phyloP scores from a whole-genome alignment of 208 protist species.

The Leishmania martiniquensis region DNA sequence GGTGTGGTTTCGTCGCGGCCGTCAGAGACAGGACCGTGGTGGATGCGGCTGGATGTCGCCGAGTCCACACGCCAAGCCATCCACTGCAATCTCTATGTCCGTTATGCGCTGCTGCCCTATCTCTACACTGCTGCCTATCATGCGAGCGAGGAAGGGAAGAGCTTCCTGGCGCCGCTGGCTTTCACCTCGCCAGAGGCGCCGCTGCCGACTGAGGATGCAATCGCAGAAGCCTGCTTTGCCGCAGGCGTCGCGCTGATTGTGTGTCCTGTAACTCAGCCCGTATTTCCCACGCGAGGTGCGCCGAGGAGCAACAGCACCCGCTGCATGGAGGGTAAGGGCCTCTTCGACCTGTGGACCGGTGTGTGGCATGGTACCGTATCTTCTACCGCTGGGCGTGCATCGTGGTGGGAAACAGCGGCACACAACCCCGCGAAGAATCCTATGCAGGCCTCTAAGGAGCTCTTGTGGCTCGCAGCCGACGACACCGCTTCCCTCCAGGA shows the following conservation, averaged over 20 bases:
- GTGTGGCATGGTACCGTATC: conserved; percentile 5
- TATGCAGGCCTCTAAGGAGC: not conserved
- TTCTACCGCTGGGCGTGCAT: not conserved
- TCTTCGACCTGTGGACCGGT: conserved; percentile 52
- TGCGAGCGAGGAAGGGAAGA: conserved; percentile 58
- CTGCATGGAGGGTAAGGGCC: not conserved
- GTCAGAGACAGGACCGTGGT: conserved; percentile 15
- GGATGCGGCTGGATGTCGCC: conserved; percentile 17
- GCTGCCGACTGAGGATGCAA: too few species aligned
- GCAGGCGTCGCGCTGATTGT: conserved; percentile 33
- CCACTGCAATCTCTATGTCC: conserved; percentile 27
- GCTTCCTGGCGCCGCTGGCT: conserved; percentile 87
- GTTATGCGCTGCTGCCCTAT: conserved; percentile 95
- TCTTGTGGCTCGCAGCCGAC: conserved; percentile 3
- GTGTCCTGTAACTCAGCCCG: conserved; percentile 32
- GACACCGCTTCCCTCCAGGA: not conserved
- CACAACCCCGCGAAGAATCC: not conserved
- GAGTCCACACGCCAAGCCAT: conserved; percentile 13
- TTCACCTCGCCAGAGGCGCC: conserved; percentile 52
- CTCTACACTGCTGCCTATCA: conserved; percentile 94
- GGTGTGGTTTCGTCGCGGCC: not conserved
- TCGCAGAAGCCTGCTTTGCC: conserved; percentile 19
- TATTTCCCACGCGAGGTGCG: not conserved
- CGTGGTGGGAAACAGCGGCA: conserved; percentile 3
- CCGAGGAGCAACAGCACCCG: not conserved